Conservation (phyloP, 805 yeast species). For the Cyberlindnera amylophila region DNA sequence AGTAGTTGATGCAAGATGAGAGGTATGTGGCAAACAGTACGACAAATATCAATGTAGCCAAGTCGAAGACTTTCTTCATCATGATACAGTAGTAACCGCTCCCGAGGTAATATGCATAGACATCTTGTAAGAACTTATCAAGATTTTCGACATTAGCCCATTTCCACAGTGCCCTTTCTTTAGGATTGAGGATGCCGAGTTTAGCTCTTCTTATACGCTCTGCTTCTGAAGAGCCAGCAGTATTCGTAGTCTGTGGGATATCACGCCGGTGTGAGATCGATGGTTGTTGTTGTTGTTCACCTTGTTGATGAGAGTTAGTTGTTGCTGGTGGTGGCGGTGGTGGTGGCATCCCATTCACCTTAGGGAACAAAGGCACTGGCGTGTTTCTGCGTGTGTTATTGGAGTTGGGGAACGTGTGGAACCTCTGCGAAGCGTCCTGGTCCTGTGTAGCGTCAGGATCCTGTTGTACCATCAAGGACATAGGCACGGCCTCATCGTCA, state of each 20-base stretch:
- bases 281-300: background rate
- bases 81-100: constrained; percentile 83
- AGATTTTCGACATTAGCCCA: constrained; percentile 96
- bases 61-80: constrained; percentile 58
- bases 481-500: constrained; percentile 24
- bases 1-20: constrained; percentile 75
- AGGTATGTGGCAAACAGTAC: constrained; percentile 75
- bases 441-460: constrained; percentile 5
- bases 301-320: constrained; percentile 1
- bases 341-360: background rate
- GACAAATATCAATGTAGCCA: constrained; percentile 74
- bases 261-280: constrained; percentile 16
- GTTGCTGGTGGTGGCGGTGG: constrained; percentile 4
- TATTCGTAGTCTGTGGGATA: background rate
- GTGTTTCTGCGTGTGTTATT: background rate
- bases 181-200: constrained; percentile 48
- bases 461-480: constrained; percentile 21
- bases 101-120: constrained; percentile 80
- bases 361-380: background rate
- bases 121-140: constrained; percentile 79
- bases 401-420: background rate
- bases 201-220: constrained; percentile 26
- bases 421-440: too few relatives aligned
- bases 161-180: constrained; percentile 83
- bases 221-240: constrained; percentile 11